Evolutionary conservation across 148 eudicot genomes (phyloP), one percentile per base, ranked within the genome.

Genomic region (Rhododendron vialii): DNA sequence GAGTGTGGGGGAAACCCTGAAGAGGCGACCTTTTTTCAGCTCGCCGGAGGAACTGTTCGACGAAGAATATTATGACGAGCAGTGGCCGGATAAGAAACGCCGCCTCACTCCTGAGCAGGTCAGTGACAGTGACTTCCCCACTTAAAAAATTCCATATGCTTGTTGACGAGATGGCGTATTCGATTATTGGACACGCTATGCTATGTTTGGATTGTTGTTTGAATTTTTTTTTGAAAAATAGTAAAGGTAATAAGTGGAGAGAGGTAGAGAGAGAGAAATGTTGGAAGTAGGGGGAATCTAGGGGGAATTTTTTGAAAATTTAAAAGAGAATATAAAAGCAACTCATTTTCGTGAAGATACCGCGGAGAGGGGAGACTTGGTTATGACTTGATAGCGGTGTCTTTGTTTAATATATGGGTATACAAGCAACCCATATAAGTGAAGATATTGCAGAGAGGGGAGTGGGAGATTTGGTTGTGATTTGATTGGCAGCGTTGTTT

Each of bases 41-140:
- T 89, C 95, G 47, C 79, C 90, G 57, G 98, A 92, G 22, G 98
- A 94, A 33, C 82, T 91, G 28, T 92, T 89, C 28, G 95, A 94
- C 71, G 98, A 93, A 11, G 98, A 94, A 59, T 93, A 92, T 83
- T 94, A 91, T 84, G 95, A 93, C 80, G 95, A 93, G 83, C 98
- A 92, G 87, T 78, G 83, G 86, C 91, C 95, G 80, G 98, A 93
- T 69, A 94, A 94, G 94, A 94, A 94, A 88, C 94, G 98, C 45
- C 94, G 98, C 24, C 95, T 94, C 86, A 88, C 94, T 78, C 69
- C 90, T 13, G 95, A 94, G 88, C 98, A 94, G 94, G 98, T 94
- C 28, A 38, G 73, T 36, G n/a, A 14, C 84, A 22, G 33, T 24
- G 47, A 82, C 53, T 53, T 18, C 0, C 22, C 57, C 4, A 18